Evolutionary conservation across 176 grass and related monocot species (phyloP).

Genomic region (Saccharum spontaneum): DNA sequence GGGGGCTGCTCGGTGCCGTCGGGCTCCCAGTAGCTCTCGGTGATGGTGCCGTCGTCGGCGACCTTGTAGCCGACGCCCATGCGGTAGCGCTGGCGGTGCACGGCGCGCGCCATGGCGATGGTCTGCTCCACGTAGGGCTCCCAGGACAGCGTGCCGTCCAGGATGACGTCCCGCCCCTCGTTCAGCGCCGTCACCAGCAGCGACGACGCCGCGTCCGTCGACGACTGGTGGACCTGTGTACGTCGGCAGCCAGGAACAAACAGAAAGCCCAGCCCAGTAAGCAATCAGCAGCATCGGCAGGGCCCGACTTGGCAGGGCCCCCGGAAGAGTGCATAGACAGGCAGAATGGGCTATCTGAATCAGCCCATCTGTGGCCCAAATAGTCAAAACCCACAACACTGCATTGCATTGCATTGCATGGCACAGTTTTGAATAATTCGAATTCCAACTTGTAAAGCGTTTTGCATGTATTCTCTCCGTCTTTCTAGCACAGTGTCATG

Average conservation of each 20-base stretch:
- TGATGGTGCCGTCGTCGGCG: conserved; percentile 45
- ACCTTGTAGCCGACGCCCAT: conserved; percentile 94
- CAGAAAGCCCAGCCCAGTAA: neutral
- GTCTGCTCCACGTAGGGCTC: conserved; percentile 91
- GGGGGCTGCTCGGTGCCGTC: neutral
- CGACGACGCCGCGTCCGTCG: conserved; percentile 84
- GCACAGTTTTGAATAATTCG: no score
- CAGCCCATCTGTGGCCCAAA: neutral
- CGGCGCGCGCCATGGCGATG: conserved; percentile 70
- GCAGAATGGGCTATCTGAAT: neutral
- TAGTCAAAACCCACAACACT: no score
- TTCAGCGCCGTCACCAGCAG: conserved; percentile 93
- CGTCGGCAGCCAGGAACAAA: neutral
- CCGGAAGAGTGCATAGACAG: neutral
- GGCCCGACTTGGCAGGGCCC: no score
- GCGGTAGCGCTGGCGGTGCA: conserved; percentile 83
- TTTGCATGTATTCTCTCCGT: no score
- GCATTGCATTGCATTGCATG: no score
- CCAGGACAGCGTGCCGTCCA: conserved; percentile 96
- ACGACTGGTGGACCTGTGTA: conserved; percentile 83
- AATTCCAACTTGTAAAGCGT: no score
- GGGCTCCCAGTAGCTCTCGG: conserved; percentile 85
- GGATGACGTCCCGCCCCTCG: conserved; percentile 90
- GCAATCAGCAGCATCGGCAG: neutral
- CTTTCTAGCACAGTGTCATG: no score